Percentiles rank a stretch among this genome's conserved stretches.
Evolutionary conservation across 1,284 basidiomycete species (phyloP).

Genomic region (Hortiboletus rubellus): DNA sequence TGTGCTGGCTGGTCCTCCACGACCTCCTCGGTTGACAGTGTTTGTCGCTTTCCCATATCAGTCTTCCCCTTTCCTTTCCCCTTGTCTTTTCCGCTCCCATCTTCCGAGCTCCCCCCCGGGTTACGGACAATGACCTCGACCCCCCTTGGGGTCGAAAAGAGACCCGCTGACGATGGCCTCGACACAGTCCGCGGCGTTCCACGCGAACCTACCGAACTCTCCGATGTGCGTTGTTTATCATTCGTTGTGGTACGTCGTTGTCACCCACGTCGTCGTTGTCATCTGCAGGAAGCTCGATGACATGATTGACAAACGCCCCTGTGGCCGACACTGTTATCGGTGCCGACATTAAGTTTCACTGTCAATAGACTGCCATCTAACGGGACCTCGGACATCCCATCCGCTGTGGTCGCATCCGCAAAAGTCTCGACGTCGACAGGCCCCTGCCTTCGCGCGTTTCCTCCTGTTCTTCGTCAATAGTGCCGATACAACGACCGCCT

Average conservation of each 20-base stretch:
- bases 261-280: conserved; percentile 1
- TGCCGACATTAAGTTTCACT: conserved; percentile 5
- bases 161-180: conserved; percentile 6
- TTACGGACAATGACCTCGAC: conserved; percentile 20
- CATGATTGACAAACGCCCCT: conserved; percentile 22
- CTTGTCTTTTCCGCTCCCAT: background rate
- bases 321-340: conserved; percentile 1
- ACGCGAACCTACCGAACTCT: background rate
- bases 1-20: background rate
- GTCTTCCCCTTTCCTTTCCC: background rate
- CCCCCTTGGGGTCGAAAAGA: conserved; percentile 16
- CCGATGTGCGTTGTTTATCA: background rate
- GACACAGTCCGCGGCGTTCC: conserved; percentile 4
- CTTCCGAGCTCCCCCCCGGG: background rate
- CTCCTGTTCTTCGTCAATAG: conserved; percentile 33
- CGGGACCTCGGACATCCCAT: background rate
- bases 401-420: background rate
- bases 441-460: conserved; percentile 9
- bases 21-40: background rate
- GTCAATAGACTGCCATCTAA: background rate
- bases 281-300: conserved; percentile 26
- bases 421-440: background rate
- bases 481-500: conserved; percentile 29
- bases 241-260: background rate
- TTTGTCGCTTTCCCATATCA: background rate